phyloP scores from a whole-genome alignment of 2,329 filamentous ascomycete genomes.

The Rutstroemia sp. region DNA sequence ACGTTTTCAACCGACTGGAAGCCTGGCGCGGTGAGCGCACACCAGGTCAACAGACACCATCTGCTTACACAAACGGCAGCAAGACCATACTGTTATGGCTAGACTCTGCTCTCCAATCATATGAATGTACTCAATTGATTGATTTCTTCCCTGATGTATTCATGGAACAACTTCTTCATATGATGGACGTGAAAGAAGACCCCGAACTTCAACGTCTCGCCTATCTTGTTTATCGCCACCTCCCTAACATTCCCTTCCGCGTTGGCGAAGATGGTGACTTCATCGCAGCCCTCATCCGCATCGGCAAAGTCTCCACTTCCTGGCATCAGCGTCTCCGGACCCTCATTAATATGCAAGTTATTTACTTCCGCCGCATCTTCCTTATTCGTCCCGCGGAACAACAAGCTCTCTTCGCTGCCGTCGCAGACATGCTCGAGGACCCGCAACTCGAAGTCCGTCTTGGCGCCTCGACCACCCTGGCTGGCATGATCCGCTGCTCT shows the following conservation, averaged over 20 bases:
- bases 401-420: conserved; percentile 76
- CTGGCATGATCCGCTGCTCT: conserved; percentile 97
- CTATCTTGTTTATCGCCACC: conserved; percentile 93
- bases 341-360: conserved; percentile 96
- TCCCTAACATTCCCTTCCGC: conserved; percentile 91
- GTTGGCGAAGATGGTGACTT: conserved; percentile 79
- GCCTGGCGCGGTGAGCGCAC: conserved; percentile 78
- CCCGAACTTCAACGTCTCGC: conserved; percentile 89
- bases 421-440: conserved; percentile 93
- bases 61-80: conserved; percentile 88
- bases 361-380: conserved; percentile 96
- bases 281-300: conserved; percentile 77
- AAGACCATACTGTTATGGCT: conserved; percentile 97
- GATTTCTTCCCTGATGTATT: conserved; percentile 86
- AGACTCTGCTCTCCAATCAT: conserved; percentile 80
- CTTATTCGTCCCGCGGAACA: conserved; percentile 70
- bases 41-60: conserved; percentile 86
- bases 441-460: conserved; percentile 88
- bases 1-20: conserved; percentile 74
- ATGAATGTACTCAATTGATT: conserved; percentile 86
- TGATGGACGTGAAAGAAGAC: conserved; percentile 99
- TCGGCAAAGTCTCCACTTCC: conserved; percentile 74
- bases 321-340: conserved; percentile 96
- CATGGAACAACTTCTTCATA: conserved; percentile 89
- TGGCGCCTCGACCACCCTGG: conserved; percentile 84